These are phyloP conservation scores for Hyparrhenia diplandra DNA, from an alignment of 176 grass and related monocot genomes.

Conservation along the genomic window DNA sequence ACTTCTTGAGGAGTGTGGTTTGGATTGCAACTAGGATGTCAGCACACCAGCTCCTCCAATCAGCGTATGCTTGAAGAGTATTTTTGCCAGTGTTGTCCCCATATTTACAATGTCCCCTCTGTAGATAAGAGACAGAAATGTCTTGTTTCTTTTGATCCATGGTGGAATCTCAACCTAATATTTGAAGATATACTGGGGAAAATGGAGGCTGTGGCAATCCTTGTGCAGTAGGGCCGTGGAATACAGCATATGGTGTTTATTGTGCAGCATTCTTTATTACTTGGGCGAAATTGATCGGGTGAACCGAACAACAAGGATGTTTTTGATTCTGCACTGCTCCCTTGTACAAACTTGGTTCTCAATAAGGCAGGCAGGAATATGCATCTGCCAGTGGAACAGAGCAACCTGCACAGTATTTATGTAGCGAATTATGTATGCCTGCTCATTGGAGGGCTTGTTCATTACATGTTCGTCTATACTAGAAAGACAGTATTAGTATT, in stretches of 20 bases:
- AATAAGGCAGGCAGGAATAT: conserved; percentile 33
- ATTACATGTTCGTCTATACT: conserved; percentile 23
- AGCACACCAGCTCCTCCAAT: conserved; percentile 19
- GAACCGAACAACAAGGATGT: conserved; percentile 22
- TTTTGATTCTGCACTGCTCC: conserved; percentile 16
- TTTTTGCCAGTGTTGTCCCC: conserved; percentile 34
- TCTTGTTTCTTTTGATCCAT: conserved; percentile 37
- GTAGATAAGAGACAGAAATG: conserved; percentile 44
- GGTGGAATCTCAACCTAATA: conserved; percentile 36
- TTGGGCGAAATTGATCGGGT: conserved; percentile 11
- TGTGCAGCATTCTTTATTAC: conserved; percentile 48
- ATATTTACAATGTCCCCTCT: conserved; percentile 17
- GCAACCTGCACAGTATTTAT: conserved; percentile 28
- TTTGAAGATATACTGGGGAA: conserved; percentile 24
- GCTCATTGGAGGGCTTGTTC: conserved; percentile 23
- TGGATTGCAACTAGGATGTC: conserved; percentile 48
- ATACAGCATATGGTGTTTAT: conserved; percentile 18
- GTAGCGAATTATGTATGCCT: neutral
- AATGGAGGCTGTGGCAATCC: conserved; percentile 33
- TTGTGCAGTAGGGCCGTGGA: conserved; percentile 44
- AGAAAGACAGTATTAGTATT: neutral
- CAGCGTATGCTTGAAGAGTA: conserved; percentile 28
- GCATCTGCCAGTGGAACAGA: conserved; percentile 21
- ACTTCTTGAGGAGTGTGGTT: conserved; percentile 42
- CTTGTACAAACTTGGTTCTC: conserved; percentile 31